Base-by-base conservation (phyloP, 441 rosid species). In the Erysimum cheiri region DNA sequence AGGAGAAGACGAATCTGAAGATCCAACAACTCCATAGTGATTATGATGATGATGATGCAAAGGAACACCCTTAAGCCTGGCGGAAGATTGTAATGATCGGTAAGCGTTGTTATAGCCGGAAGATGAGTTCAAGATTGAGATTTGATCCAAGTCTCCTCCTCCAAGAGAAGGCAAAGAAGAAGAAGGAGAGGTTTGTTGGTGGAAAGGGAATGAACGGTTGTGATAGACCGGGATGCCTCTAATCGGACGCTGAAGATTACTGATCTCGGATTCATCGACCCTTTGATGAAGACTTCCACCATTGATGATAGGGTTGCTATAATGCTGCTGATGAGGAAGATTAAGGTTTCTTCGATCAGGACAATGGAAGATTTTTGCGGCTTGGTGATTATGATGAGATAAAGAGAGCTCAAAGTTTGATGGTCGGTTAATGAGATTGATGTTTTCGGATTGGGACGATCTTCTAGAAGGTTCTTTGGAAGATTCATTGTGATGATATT, bases 161-260 rank as follows among this genome's bases (percentile, higher is more conserved):
- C 56, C 77, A 58, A 72, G 65, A 67, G 79, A 82, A 60, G 85
- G 80, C 6, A 78, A 74, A 62, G 79, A n/a, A 58, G 80, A 72
- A 71, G 79, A 41, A 58, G 78, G 28, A 75, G 79, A 36, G 77
- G 24, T 53, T 61, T 77, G 77, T 8, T 77, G 77, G 10, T 77
- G 72, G 43, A 82, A 85, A 14, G 91, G 96, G 62, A 87, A 79
- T 28, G 89, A 74, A 59, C 88, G 86, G 85, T 78, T 90, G 72
- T 86, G 96, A 75, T 89, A 86, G 3, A 90, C 85, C 2, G 96
- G 96, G 77, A 87, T 86, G 60, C 96, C 96, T 76, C 86, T 87
- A 58, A 90, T 87, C 8, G 96, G 93, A 79, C 88, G 81, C 49
- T 81, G 63, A 55, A 76, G 66, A 65, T 65, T 64, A 44, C 41